Percentiles rank a stretch among this genome's conserved stretches.
Evolutionary conservation across 2,329 filamentous ascomycete species (phyloP).

Genomic region (Cladobotryum mycophilum): DNA sequence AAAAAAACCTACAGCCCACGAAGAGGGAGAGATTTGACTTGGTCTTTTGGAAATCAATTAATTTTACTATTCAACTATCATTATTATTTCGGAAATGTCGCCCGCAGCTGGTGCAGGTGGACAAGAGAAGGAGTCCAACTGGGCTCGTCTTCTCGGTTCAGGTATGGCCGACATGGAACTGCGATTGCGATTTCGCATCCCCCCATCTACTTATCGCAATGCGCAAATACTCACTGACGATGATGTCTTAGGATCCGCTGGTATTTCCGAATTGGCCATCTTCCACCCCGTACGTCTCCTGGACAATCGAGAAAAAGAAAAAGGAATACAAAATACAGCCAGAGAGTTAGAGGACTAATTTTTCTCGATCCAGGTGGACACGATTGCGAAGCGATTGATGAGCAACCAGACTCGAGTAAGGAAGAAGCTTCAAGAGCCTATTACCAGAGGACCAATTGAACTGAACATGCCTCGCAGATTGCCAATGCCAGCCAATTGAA

Average conservation of each 20-base stretch:
- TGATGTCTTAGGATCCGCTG: slow-evolving; percentile 63
- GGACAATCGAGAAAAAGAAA: slow-evolving; percentile 4
- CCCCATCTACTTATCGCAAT: background rate
- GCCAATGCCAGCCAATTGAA: slow-evolving; percentile 59
- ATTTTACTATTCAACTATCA: background rate
- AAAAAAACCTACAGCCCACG: background rate
- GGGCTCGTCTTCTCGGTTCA: slow-evolving; percentile 84
- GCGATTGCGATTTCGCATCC: slow-evolving; percentile 13
- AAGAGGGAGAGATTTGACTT: background rate
- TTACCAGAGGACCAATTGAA: slow-evolving; percentile 8
- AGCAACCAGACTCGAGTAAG: slow-evolving; percentile 73
- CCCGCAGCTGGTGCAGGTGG: slow-evolving; percentile 41
- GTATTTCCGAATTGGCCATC: slow-evolving; percentile 86
- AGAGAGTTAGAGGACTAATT: background rate
- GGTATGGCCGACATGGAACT: slow-evolving; percentile 47
- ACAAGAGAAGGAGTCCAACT: slow-evolving; percentile 74
- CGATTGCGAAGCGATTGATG: slow-evolving; percentile 98
- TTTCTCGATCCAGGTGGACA: slow-evolving; percentile 65
- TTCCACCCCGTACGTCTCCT: slow-evolving; percentile 70
- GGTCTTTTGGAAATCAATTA: background rate
- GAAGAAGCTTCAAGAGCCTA: slow-evolving; percentile 43
- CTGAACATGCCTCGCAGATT: slow-evolving; percentile 24
- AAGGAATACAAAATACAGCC: background rate
- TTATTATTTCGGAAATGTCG: slow-evolving; percentile 48
- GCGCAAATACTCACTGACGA: background rate